Percentiles rank a stretch among this genome's conserved stretches.
Evolutionary conservation across 2,329 filamentous ascomycete species (phyloP).

Genomic region (Penicillium hesseltinei): DNA sequence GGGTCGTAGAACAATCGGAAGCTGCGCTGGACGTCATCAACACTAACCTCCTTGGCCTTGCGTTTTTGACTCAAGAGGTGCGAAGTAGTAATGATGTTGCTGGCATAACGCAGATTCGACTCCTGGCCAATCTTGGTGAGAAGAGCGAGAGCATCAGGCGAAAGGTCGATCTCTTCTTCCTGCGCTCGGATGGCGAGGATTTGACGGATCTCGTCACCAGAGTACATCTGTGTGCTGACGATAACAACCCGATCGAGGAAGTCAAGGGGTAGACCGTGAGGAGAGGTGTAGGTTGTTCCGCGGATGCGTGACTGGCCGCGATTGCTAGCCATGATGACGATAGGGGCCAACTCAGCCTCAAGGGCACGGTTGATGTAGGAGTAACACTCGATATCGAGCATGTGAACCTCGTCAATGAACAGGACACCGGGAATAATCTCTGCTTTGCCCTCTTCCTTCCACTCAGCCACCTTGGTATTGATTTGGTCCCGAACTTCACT

Average conservation of each 20-base stretch:
- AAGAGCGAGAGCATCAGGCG: conserved; percentile 83
- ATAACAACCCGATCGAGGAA: conserved; percentile 96
- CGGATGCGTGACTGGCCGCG: conserved; percentile 86
- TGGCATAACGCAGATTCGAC: conserved; percentile 89
- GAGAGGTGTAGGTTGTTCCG: conserved; percentile 88
- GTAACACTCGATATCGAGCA: conserved; percentile 99
- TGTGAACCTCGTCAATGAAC: conserved; percentile 99
- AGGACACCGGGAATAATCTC: conserved; percentile 96
- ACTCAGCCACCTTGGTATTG: conserved; percentile 97
- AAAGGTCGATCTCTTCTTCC: conserved; percentile 93
- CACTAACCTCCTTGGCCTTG: conserved; percentile 74
- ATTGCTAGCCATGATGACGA: conserved; percentile 99
- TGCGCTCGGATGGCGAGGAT: conserved; percentile 90
- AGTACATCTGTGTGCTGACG: conserved; percentile 87
- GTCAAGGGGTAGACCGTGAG: conserved; percentile 90
- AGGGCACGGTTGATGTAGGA: conserved; percentile 97
- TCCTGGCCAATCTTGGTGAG: conserved; percentile 95
- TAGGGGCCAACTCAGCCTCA: conserved; percentile 89
- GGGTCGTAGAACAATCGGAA: conserved; percentile 95
- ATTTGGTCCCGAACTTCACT: conserved; percentile 98
- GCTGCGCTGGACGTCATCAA: conserved; percentile 89
- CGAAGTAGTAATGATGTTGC: conserved; percentile 93
- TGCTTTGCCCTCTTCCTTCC: conserved; percentile 99
- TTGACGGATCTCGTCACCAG: conserved; percentile 79
- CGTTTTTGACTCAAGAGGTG: conserved; percentile 85